Base-by-base conservation (phyloP, 2,329 filamentous ascomycete genomes). In the Lecanicillium sp. region DNA sequence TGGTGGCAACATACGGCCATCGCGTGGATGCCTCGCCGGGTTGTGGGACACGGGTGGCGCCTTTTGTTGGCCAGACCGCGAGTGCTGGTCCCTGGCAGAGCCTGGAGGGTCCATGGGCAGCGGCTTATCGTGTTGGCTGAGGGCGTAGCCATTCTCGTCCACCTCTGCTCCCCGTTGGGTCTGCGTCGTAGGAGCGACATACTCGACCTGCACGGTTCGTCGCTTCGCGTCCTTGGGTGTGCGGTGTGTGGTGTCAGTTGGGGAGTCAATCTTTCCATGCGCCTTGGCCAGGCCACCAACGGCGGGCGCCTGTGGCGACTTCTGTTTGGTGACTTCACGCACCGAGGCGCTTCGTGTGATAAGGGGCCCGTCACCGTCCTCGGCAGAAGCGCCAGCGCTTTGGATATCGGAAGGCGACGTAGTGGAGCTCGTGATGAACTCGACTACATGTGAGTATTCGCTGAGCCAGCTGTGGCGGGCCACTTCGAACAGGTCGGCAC, bases 391-490 rank as follows among this genome's bases (percentile, higher is more conserved):
- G 1, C 86, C 84, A 2, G 85, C 81, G 50, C 87, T 86, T 49
- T 87, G 81, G 50, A 94, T 89, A 51, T 97, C 89, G 36, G 77
- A 79, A 10, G 87, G 80, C 37, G 84, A 87, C 8, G 90, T 96
- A 4, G 88, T 94, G 56, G 83, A 90, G 62, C 92, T 97, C 17
- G 92, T 97, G 55, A 98, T 96, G 59, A 96, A 89, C 54, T 89
- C 87, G 35, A 98, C 90, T 35, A 97, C 83, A 57, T 94, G 87
- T n/a, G 89, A 84, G 57, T 92, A 98, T 57, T 97, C 92, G 64
- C 85, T 94, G 48, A 98, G 66, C 92, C 92, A 98, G 65, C 92
- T 98, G 64, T 98, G 92, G 37, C 92, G 80, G 33, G 92, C 92
- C 31, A 98, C 92, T 59, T 98, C 92, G 53, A 98, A 98, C 33